These are phyloP conservation scores for Acidiella bohemica DNA, from an alignment of 495 filamentous ascomycete genomes.

Conservation along the genomic window DNA sequence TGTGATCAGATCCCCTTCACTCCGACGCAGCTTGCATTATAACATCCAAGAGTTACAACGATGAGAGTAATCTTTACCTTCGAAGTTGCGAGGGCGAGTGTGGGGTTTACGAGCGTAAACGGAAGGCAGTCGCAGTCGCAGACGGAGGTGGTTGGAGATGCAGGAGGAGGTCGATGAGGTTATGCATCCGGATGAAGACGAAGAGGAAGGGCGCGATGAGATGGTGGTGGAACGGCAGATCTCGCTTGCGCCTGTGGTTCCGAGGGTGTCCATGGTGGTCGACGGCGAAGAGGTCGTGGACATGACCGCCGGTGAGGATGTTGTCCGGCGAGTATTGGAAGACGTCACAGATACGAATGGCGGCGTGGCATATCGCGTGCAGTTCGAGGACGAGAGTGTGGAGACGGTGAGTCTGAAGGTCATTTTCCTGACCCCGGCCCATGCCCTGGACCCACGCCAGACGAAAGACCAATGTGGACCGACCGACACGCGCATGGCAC, in stretches of 20 bases:
- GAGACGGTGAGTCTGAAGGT: constrained; percentile 22
- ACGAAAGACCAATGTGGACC: no score
- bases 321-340: constrained; percentile 19
- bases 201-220: background rate
- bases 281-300: constrained; percentile 26
- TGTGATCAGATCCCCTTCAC: no score
- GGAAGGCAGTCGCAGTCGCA: no score
- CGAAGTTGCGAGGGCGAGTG: no score
- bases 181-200: background rate
- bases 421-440: background rate
- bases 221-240: constrained; percentile 3
- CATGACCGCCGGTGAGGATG: constrained; percentile 22
- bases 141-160: no score
- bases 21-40: no score
- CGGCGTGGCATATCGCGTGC: constrained; percentile 21
- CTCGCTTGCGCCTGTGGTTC: constrained; percentile 2
- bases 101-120: no score
- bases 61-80: no score
- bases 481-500: no score
- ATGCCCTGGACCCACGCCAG: no score
- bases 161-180: constrained; percentile 1
- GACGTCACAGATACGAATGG: constrained; percentile 18
- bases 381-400: constrained; percentile 19
- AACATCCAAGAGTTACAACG: no score
- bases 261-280: constrained; percentile 17